Evolutionary conservation across 2,329 filamentous ascomycete genomes (phyloP), one percentile per base, ranked within the genome.

Genomic region (Chaetomium globosum): DNA sequence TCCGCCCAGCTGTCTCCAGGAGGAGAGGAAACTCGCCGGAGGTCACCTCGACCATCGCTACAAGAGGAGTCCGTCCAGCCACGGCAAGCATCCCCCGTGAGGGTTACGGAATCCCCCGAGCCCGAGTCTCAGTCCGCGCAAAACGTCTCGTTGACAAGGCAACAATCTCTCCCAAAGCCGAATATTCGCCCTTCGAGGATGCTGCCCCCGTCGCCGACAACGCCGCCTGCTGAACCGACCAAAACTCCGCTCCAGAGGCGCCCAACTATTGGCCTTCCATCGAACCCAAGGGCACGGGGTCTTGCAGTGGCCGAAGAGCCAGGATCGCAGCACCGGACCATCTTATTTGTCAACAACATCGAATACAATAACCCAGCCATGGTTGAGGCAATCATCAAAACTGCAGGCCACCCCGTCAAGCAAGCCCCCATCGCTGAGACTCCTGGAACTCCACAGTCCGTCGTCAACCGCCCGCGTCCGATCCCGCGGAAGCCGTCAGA

Each of bases 321-420:
- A 2, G 63, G 57, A 4, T 63, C 58, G 61, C 78, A 75, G 60
- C 75, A 81, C 28, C 79, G 82, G 65, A 85, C 81, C 4, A 79
- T 86, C 54, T 81, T 87, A 80, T 81, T 85, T 61, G 74, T 87
- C 58, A 86, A 85, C 65, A 79, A 82, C 58, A 84, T 86, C 62
- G 78, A 83, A 43, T 86, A 85, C 67, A 77, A 86, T 61, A 77
- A 87, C 63, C 83, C 84, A 0, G 74, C 71, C 31, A 73, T 76
- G 1, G 82, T 87, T 2, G 76, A 80, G 59, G 79, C 77, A 28
- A 83, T 86, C 65, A 79, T 85, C 43, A 77, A 80, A 33, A 79
- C 75, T 12, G 80, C 78, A 3, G 76, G 77, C 21, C 76, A 76
- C 28, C 75, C 73, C 26, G 73, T 65, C 7, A 74, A 73, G 54